Base-by-base conservation (phyloP, 345 rosid species). In the Hibiscus syriacus region DNA sequence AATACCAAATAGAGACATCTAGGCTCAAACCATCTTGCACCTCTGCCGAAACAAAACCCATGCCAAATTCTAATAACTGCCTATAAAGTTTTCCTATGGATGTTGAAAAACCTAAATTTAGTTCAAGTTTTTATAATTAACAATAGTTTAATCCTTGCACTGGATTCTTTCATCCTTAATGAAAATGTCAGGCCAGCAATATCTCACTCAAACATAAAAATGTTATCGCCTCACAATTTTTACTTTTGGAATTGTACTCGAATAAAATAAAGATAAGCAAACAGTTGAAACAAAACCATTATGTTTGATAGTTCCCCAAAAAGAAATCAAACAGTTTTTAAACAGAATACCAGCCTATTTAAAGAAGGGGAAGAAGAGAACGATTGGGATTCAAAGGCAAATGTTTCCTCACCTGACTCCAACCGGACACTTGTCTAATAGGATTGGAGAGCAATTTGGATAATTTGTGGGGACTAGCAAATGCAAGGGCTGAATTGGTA, bases 381-480 rank as follows among this genome's bases (percentile, higher is more conserved):
- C 3, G 45, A 12, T 39, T 39, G 45, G 45, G 45, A 39, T 39
- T 39, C 17, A 14, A 43, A 13, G 16, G n/a, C 48, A 43, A 38
- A 43, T 13, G 17, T 43, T 43, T 43, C 16, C 17, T 43, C n/a
- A 43, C 48, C 70, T 70, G 75, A 78, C 83, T 82, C 89, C 93
- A 62, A 83, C 87, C 2, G 93, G 90, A 73, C 86, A 74, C 68
- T 86, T 88, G 77, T 90, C 97, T 38, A 85, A 67, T 16, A 89
- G 78, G 59, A 85, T 70, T 16, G 93, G 93, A 3, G 96, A 89
- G 77, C 87, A 83, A 68, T 76, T 84, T 19, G 97, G 97, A 76
- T 91, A 91, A 80, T 78, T 84, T 68, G 84, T 49, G 6, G 97
- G 97, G 66, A 91, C 86, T 56, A 89, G 80, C 80, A 89, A 79